Evolutionary conservation across 2,329 filamentous ascomycete genomes (phyloP).

Genomic region (Fusarium bactridioides): DNA sequence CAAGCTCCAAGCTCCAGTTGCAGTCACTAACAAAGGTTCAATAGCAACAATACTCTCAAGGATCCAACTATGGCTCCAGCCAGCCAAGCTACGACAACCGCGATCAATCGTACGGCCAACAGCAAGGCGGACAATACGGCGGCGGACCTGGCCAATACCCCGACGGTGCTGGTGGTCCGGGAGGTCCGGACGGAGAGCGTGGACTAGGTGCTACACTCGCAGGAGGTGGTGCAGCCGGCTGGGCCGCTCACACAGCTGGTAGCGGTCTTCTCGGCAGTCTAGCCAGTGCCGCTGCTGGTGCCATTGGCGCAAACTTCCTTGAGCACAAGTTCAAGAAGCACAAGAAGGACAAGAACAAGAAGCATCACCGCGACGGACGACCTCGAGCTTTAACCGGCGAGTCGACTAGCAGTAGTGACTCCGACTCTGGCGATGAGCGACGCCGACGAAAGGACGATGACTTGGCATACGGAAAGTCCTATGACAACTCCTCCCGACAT

Average conservation of each 20-base stretch:
- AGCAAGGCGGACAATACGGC: conserved; percentile 30
- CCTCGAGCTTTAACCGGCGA: conserved; percentile 28
- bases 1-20: fast-evolving
- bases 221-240: conserved; percentile 59
- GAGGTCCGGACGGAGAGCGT: conserved; percentile 50
- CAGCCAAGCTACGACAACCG: conserved; percentile 29
- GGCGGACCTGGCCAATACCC: conserved; percentile 21
- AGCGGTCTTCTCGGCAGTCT: conserved; percentile 58
- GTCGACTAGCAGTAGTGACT: conserved; percentile 39
- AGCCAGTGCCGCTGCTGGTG: conserved; percentile 57
- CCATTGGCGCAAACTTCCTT: conserved; percentile 58
- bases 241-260: conserved; percentile 59
- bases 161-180: conserved; percentile 2
- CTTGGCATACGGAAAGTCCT: conserved; percentile 21
- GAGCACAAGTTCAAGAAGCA: conserved; percentile 50
- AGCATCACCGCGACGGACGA: conserved; percentile 34
- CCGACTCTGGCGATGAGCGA: conserved; percentile 32
- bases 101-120: conserved; percentile 22
- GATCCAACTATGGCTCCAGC: conserved; percentile 22
- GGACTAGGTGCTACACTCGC: conserved; percentile 60
- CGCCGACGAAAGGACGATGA: conserved; percentile 25
- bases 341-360: conserved; percentile 41
- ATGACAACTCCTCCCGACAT: conserved; percentile 7
- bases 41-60: conserved; percentile 32
- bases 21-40: background rate